Conservation (phyloP, 2,329 filamentous ascomycete species). For the Xylaria sp. region DNA sequence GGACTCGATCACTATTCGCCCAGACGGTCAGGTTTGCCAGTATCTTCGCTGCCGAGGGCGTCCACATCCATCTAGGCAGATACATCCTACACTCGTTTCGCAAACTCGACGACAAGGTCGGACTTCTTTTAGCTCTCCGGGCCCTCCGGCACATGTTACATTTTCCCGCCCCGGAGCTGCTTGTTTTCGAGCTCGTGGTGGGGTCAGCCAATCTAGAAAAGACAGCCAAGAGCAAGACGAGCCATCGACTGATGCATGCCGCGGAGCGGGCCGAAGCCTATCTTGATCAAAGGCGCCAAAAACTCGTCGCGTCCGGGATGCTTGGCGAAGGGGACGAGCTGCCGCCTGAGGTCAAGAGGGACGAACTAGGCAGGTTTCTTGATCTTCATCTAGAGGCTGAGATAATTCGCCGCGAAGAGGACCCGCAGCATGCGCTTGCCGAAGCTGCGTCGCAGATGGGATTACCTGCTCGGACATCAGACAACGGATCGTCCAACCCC, state of each 20-base stretch:
- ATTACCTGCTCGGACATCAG: slow-evolving; percentile 11
- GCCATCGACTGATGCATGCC: slow-evolving; percentile 45
- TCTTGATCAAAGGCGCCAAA: slow-evolving; percentile 34
- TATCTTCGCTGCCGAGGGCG: slow-evolving; percentile 47
- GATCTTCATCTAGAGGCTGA: slow-evolving; percentile 42
- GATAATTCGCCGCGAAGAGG: slow-evolving; percentile 2
- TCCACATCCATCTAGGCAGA: slow-evolving; percentile 52
- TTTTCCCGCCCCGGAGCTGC: slow-evolving; percentile 48
- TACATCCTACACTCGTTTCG: slow-evolving; percentile 56
- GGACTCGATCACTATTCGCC: slow-evolving; percentile 48
- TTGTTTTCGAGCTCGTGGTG: slow-evolving; percentile 51
- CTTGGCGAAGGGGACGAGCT: slow-evolving; percentile 38
- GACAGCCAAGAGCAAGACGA: slow-evolving; percentile 42
- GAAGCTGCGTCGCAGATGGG: slow-evolving; percentile 32
- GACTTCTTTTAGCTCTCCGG: slow-evolving; percentile 50
- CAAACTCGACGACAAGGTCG: slow-evolving; percentile 46
- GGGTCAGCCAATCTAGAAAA: slow-evolving; percentile 46
- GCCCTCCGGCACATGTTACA: slow-evolving; percentile 47
- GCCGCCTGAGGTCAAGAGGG: slow-evolving; percentile 40
- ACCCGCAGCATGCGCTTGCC: slow-evolving; percentile 3
- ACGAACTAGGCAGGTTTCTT: slow-evolving; percentile 48
- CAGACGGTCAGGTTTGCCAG: slow-evolving; percentile 53
- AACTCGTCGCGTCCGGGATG: slow-evolving; percentile 31
- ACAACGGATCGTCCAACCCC: background rate
- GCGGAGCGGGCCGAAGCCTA: slow-evolving; percentile 47